These are phyloP conservation scores for Penicillium freii DNA, from an alignment of 2,329 filamentous ascomycete species.

Conservation along the genomic window DNA sequence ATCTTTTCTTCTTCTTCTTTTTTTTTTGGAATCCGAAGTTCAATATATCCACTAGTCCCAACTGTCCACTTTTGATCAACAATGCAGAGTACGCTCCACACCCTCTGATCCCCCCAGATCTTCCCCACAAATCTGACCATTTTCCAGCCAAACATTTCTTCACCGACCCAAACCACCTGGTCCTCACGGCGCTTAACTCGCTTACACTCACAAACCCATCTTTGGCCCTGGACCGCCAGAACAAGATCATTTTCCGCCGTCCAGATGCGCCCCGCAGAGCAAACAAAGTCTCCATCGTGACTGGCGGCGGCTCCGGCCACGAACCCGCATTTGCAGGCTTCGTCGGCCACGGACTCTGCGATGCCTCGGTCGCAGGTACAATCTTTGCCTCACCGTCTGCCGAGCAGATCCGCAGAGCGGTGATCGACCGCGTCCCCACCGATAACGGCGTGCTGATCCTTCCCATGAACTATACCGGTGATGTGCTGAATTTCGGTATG, in stretches of 20 bases:
- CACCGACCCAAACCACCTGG: slow-evolving; percentile 75
- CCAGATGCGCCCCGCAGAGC: slow-evolving; percentile 49
- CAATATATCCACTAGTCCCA: background rate
- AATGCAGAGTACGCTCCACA: slow-evolving; percentile 39
- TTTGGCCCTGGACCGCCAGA: slow-evolving; percentile 69
- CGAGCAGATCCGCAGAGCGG: slow-evolving; percentile 76
- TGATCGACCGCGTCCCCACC: slow-evolving; percentile 69
- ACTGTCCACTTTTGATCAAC: slow-evolving; percentile 17
- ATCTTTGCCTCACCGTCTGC: slow-evolving; percentile 81
- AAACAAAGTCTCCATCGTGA: slow-evolving; percentile 74
- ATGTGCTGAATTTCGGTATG: slow-evolving; percentile 90
- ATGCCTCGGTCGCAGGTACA: slow-evolving; percentile 79
- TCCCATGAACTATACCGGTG: slow-evolving; percentile 92
- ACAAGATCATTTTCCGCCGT: slow-evolving; percentile 81
- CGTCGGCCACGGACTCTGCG: slow-evolving; percentile 77
- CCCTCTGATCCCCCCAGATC: background rate
- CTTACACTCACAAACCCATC: slow-evolving; percentile 82
- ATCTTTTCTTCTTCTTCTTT: no score
- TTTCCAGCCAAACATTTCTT: slow-evolving; percentile 74
- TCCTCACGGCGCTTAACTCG: slow-evolving; percentile 71
- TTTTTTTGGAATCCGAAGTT: background rate
- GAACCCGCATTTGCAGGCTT: slow-evolving; percentile 85
- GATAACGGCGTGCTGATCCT: slow-evolving; percentile 78
- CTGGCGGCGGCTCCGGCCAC: slow-evolving; percentile 85
- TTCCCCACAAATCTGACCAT: slow-evolving; percentile 7